Conservation (phyloP, 768 basidiomycete species). For the Lyophyllum decastes region DNA sequence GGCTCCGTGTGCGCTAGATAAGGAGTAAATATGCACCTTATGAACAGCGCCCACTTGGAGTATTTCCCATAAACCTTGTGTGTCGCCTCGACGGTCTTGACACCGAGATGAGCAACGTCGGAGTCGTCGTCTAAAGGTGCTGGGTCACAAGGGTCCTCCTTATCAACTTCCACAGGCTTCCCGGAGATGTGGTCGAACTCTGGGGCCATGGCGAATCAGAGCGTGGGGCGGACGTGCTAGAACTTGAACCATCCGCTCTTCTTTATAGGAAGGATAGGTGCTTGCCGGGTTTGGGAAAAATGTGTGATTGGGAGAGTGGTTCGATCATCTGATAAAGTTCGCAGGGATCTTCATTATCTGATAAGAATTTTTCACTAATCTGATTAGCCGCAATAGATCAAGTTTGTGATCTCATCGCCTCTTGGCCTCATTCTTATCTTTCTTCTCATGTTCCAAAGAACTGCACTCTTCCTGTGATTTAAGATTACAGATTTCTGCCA, state of each 20-base stretch:
- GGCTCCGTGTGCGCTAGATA: neutral
- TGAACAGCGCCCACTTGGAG: conserved; percentile 60
- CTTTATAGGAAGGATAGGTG: conserved; percentile 10
- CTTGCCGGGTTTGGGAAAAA: conserved; percentile 9
- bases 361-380: conserved; percentile 14
- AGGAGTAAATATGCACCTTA: conserved; percentile 41
- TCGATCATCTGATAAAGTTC: conserved; percentile 23
- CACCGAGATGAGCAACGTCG: conserved; percentile 39
- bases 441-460: neutral
- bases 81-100: conserved; percentile 50
- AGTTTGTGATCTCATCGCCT: conserved; percentile 17
- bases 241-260: neutral
- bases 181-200: neutral
- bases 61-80: conserved; percentile 53
- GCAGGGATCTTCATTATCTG: conserved; percentile 18
- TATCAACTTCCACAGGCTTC: conserved; percentile 1
- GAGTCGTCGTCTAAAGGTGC: conserved; percentile 13
- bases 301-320: conserved; percentile 5
- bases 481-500: neutral
- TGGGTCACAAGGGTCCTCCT: neutral
- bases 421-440: neutral
- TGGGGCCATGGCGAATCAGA: conserved; percentile 9
- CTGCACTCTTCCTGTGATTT: neutral
- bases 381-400: neutral
- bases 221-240: neutral